Percentiles rank a stretch among this genome's conserved stretches.
These are phyloP conservation scores for Zanthoxylum bungeanum DNA, from an alignment of 345 rosid genomes.

Conservation along the genomic window DNA sequence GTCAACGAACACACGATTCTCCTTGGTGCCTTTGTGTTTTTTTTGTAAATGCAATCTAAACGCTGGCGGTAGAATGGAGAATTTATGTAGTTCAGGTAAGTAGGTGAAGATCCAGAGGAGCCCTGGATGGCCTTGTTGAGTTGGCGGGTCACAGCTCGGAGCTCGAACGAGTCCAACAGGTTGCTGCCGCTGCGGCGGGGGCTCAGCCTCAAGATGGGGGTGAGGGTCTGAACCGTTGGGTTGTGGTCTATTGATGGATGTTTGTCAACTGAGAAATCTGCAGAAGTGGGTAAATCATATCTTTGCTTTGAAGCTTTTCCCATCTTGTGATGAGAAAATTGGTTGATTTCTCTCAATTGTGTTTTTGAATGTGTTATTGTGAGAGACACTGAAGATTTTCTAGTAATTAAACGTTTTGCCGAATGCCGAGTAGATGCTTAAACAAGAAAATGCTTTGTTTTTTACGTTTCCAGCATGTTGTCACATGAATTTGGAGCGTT, in stretches of 20 bases:
- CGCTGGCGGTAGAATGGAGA: conserved; percentile 26
- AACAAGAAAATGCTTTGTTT: conserved; percentile 32
- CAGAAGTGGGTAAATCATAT: not conserved
- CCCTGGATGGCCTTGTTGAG: conserved; percentile 43
- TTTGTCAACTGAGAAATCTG: not conserved
- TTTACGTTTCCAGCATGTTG: conserved; percentile 22
- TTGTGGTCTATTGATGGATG: not conserved
- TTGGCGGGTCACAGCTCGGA: conserved; percentile 36
- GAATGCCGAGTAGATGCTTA: not conserved
- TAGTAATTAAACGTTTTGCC: conserved; percentile 11
- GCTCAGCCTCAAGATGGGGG: conserved; percentile 20
- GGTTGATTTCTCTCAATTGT: not conserved
- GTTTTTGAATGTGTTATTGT: not conserved
- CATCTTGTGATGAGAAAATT: conserved; percentile 1
- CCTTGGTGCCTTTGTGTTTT: conserved; percentile 16
- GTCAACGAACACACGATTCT: conserved; percentile 2
- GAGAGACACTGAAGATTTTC: not conserved
- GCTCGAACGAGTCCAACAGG: conserved; percentile 45
- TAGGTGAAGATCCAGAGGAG: conserved; percentile 19
- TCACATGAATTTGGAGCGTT: conserved; percentile 3
- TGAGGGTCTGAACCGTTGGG: not conserved
- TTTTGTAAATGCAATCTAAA: conserved; percentile 21
- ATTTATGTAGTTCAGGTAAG: conserved; percentile 11
- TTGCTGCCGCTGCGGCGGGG: conserved; percentile 32
- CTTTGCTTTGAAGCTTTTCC: conserved; percentile 11